Conservation (phyloP, 2,329 filamentous ascomycete genomes). For the Alternaria sp. region DNA sequence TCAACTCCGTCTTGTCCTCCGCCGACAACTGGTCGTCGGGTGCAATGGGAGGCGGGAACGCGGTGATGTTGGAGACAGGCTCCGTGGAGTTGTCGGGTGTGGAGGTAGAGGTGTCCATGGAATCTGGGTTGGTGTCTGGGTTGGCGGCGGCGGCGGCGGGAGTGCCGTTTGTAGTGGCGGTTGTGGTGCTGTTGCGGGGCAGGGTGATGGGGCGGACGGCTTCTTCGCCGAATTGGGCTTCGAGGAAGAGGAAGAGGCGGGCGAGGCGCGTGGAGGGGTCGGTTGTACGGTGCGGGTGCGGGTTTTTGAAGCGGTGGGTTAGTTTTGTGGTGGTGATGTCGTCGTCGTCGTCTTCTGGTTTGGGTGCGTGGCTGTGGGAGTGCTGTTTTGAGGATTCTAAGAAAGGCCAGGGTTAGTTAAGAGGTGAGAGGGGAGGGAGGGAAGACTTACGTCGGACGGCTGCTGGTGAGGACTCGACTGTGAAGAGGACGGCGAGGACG, state of each 20-base stretch:
- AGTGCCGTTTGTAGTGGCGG: conserved; percentile 5
- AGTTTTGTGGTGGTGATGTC: conserved; percentile 16
- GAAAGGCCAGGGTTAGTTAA: conserved; percentile 7
- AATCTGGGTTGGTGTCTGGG: neutral
- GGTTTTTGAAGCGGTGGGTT: conserved; percentile 41
- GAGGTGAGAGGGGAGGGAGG: neutral
- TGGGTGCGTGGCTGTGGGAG: conserved; percentile 29
- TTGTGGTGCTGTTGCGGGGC: conserved; percentile 61
- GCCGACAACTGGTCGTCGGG: conserved; percentile 8
- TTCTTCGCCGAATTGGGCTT: conserved; percentile 90
- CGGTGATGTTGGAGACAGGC: conserved; percentile 14
- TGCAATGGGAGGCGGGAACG: neutral
- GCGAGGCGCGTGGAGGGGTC: conserved; percentile 78
- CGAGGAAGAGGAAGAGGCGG: conserved; percentile 92
- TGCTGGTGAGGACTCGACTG: conserved; percentile 90
- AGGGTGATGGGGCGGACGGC: conserved; percentile 77
- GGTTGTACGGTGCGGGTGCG: conserved; percentile 76
- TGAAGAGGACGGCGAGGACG: conserved; percentile 89
- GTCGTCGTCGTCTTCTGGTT: conserved; percentile 7
- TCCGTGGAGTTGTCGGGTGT: conserved; percentile 1
- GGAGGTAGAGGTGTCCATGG: conserved; percentile 1
- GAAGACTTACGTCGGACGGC: conserved; percentile 80
- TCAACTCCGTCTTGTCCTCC: conserved; percentile 64
- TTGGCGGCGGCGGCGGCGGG: neutral
- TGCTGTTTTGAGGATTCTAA: conserved; percentile 47